Conservation (phyloP, 177 flowering plant species). For the Vitis hybrid region DNA sequence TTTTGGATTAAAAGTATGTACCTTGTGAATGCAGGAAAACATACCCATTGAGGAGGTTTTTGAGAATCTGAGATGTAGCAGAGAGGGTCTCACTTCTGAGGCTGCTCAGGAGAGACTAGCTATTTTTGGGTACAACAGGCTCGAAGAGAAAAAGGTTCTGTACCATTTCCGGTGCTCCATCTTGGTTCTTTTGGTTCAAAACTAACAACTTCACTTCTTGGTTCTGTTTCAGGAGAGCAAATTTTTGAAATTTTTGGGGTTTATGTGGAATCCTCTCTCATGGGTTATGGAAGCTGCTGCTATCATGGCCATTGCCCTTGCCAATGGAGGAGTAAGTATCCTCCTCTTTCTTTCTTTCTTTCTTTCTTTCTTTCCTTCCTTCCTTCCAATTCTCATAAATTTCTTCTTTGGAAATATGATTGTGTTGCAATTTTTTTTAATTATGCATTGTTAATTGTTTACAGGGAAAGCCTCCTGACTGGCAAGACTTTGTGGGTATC, state of each 20-base stretch:
- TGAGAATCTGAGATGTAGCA: conserved; percentile 44
- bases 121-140: conserved; percentile 51
- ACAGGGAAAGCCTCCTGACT: conserved; percentile 81
- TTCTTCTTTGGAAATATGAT: background rate
- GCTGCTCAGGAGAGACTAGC: conserved; percentile 41
- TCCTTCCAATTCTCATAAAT: background rate
- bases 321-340: conserved; percentile 76
- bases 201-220: too few species aligned
- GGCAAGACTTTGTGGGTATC: conserved; percentile 90
- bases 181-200: too few species aligned
- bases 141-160: conserved; percentile 52
- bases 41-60: conserved; percentile 65
- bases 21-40: conserved; percentile 55
- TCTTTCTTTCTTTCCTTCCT: background rate
- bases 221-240: conserved; percentile 49
- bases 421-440: background rate
- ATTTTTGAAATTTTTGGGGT: conserved; percentile 76
- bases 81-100: conserved; percentile 39
- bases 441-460: background rate
- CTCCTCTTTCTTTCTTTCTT: background rate
- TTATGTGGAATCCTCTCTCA: conserved; percentile 95
- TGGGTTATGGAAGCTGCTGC: conserved; percentile 99
- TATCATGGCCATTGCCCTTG: conserved; percentile 86
- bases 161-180: too few species aligned
- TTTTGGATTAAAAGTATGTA: conserved; percentile 2